phyloP scores from a whole-genome alignment of 106 monocot genomes.

The Platanthera guangdongensis region DNA sequence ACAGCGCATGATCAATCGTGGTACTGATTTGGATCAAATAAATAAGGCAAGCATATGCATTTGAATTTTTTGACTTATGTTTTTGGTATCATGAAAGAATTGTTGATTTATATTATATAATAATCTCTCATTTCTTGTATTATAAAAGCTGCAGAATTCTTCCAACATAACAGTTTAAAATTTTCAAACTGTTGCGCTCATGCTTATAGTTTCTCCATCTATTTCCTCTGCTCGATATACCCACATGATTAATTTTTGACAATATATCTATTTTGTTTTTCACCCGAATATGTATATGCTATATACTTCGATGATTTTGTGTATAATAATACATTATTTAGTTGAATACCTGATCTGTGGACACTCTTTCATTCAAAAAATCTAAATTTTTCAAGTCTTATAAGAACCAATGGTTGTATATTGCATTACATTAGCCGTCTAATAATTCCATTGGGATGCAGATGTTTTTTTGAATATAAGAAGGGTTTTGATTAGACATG shows the following conservation, averaged over 20 bases:
- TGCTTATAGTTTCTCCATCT: not conserved
- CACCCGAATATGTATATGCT: not conserved
- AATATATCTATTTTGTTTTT: too few relatives aligned
- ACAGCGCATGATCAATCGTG: slow-evolving; percentile 76
- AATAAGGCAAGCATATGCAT: slow-evolving; percentile 43
- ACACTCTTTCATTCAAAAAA: not conserved
- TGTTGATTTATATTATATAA: not conserved
- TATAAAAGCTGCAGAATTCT: not conserved
- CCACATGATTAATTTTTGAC: too few relatives aligned
- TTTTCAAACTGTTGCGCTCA: not conserved
- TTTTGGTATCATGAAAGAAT: not conserved
- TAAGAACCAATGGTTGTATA: not conserved
- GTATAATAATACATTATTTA: too few relatives aligned
- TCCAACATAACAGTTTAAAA: not conserved
- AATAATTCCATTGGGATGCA: not conserved
- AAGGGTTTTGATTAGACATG: not conserved
- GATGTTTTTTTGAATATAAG: not conserved
- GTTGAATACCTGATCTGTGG: too few relatives aligned
- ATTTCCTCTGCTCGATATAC: not conserved
- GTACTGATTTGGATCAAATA: slow-evolving; percentile 93
- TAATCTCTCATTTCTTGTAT: not conserved
- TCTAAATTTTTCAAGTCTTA: not conserved
- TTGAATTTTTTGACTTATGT: not conserved
- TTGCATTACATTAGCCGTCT: not conserved
- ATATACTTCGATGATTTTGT: not conserved